Conservation (phyloP, 108 stramenopile species). For the Fragilariopsis cylindrus region DNA sequence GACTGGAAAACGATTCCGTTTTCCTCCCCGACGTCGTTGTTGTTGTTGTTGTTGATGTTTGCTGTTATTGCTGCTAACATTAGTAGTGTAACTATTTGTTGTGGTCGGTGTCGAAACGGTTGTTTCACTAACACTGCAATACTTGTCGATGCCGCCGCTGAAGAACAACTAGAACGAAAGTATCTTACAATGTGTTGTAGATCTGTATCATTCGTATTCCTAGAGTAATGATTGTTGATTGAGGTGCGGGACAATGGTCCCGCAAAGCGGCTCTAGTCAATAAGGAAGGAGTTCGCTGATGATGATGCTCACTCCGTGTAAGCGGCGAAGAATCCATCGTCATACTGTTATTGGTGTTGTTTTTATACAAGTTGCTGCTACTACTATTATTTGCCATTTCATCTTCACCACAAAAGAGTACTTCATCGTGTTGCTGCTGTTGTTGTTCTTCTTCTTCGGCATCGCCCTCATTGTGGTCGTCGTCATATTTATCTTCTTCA, state of each 20-base stretch:
- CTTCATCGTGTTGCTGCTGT: constrained; percentile 6
- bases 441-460: not conserved
- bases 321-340: not conserved
- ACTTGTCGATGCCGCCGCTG: constrained; percentile 26
- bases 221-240: constrained; percentile 27
- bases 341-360: not conserved
- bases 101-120: constrained; percentile 32
- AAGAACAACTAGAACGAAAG: constrained; percentile 53
- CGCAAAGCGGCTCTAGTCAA: constrained; percentile 25
- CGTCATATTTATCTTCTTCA: constrained; percentile 18
- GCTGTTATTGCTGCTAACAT: not conserved
- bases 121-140: constrained; percentile 28
- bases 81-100: constrained; percentile 5
- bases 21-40: not conserved
- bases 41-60: constrained; percentile 10
- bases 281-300: not conserved
- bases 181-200: constrained; percentile 46
- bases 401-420: not conserved
- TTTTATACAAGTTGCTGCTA: not conserved
- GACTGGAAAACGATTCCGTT: constrained; percentile 41
- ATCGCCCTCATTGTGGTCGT: constrained; percentile 6
- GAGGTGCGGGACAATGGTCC: not conserved
- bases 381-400: not conserved
- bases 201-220: constrained; percentile 28
- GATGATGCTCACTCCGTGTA: not conserved